Percentiles rank a stretch among this genome's conserved stretches.
Conservation (phyloP, 2,329 filamentous ascomycete species). For the Fragosphaeria purpurea region DNA sequence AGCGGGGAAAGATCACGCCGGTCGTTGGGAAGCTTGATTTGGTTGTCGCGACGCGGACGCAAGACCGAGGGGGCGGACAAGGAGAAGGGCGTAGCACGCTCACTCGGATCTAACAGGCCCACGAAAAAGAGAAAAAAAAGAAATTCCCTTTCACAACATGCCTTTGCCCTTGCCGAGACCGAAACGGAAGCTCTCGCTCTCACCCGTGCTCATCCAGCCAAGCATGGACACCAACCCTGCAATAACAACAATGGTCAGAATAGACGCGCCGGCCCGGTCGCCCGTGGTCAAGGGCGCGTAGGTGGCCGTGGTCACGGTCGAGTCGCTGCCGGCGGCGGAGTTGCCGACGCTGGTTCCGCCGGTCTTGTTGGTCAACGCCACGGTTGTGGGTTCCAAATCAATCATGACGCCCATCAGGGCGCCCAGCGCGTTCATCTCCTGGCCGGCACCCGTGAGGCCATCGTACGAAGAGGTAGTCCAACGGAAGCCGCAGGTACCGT, state of each 20-base stretch:
- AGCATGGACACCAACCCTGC: slow-evolving; percentile 23
- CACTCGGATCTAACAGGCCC: no score
- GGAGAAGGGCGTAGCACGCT: no score
- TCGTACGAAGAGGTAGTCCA: slow-evolving; percentile 40
- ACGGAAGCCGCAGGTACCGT: slow-evolving; percentile 55
- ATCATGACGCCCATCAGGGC: slow-evolving; percentile 36
- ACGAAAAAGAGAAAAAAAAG: no score
- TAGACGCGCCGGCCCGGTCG: slow-evolving; percentile 31
- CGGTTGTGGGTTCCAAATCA: slow-evolving; percentile 13
- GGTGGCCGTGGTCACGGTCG: neutral
- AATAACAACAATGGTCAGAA: slow-evolving; percentile 27
- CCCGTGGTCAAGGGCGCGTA: slow-evolving; percentile 17
- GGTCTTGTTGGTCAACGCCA: slow-evolving; percentile 28
- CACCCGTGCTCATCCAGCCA: slow-evolving; percentile 25
- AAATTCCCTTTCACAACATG: slow-evolving; percentile 1
- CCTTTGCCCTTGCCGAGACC: slow-evolving; percentile 11
- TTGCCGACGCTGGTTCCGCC: slow-evolving; percentile 32
- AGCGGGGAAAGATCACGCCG: no score
- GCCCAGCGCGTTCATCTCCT: slow-evolving; percentile 42
- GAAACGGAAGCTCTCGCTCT: slow-evolving; percentile 11
- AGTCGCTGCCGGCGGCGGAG: slow-evolving; percentile 19
- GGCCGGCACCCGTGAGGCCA: slow-evolving; percentile 37
- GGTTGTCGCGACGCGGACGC: no score
- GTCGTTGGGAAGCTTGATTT: no score
- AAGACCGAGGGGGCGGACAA: no score